Evolutionary conservation across 495 filamentous ascomycete species (phyloP), one percentile per base, ranked within the genome.

Genomic region (Aspergillus wentii): DNA sequence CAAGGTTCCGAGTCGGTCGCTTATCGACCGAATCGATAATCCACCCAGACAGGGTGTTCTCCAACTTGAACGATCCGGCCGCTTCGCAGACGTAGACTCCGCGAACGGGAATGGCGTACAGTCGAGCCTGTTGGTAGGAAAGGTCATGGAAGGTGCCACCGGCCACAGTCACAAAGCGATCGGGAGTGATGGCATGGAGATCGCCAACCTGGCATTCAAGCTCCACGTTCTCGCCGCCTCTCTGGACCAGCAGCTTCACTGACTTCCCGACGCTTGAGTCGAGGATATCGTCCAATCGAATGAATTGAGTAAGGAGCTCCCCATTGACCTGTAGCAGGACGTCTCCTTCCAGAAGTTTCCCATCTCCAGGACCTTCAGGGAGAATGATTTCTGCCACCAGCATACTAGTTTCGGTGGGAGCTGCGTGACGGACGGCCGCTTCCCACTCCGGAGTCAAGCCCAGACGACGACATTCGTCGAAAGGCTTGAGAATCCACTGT

Each of bases 21-120:
- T 95, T 84, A 57, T 96, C 88, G 11, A 99, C 74, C n/a, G 81
- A 74, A 57, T 95, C 85, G 30, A 99, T 82, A 34, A 99, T 74
- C 89, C 91, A 97, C 5, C 92, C 94, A 22, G 83, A 86, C 38
- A 94, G 78, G 11, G 85, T 83, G 49, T 82, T 86, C 48, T 99
- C 92, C 35, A 97, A 86, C 33, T 88, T 80, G 69, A 96, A 99
- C 4, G 91, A 94, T 8, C 92, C 94, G 7, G 88, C 85, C 2
- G 94, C 86, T 58, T 99, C 92, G 54, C 89, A 96, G 30, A 95
- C 84, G 57, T 85, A 99, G 13, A 99, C 92, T 22, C 92, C 88
- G 51, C 88, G 85, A 42, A 83, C 83, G 3, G 92, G 78, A 28
- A 98, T 88, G 21, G 89, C 92, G 56, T 96, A 97, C 3, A 95